phyloP scores from a whole-genome alignment of 371 early-diverging fungal genomes.

The Mortierella sp. region DNA sequence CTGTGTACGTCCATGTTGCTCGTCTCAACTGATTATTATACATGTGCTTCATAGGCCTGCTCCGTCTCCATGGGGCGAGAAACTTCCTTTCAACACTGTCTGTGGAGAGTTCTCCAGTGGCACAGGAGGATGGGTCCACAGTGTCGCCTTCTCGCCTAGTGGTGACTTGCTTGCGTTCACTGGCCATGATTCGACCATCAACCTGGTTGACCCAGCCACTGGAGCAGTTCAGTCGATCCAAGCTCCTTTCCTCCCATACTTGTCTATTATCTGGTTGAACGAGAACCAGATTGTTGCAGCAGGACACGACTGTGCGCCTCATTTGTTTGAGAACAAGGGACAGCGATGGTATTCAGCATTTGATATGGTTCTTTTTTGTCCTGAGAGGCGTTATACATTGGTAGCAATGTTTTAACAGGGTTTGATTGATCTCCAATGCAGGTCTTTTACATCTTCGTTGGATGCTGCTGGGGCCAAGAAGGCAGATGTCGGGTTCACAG shows the following conservation, averaged over 20 bases:
- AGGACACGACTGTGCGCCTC: conserved; percentile 95
- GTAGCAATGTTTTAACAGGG: too few relatives aligned
- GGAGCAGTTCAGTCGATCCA: conserved; percentile 72
- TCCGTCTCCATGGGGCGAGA: conserved; percentile 92
- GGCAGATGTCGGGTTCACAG: conserved; percentile 64
- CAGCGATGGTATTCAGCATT: conserved; percentile 67
- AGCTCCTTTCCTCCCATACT: conserved; percentile 79
- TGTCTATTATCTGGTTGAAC: conserved; percentile 81
- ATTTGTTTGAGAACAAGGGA: conserved; percentile 74
- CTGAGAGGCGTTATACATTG: too few relatives aligned
- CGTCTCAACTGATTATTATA: too few relatives aligned
- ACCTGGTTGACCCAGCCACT: conserved; percentile 75
- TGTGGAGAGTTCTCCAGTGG: conserved; percentile 89
- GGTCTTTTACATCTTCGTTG: conserved; percentile 78
- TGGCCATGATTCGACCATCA: conserved; percentile 89
- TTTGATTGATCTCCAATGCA: conserved; percentile 21
- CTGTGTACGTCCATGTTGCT: too few relatives aligned
- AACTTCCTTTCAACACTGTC: conserved; percentile 92
- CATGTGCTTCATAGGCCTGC: conserved; percentile 69
- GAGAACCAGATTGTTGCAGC: conserved; percentile 85
- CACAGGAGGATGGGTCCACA: conserved; percentile 93
- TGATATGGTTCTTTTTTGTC: background rate
- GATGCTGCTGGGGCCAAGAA: conserved; percentile 79
- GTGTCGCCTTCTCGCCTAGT: conserved; percentile 92
- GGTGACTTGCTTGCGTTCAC: conserved; percentile 92